A percentile compares a stretch with the other conserved stretches of the same genome.
Evolutionary conservation across 352 stramenopile genomes (phyloP).

Genomic region (Phytophthora crassamura): DNA sequence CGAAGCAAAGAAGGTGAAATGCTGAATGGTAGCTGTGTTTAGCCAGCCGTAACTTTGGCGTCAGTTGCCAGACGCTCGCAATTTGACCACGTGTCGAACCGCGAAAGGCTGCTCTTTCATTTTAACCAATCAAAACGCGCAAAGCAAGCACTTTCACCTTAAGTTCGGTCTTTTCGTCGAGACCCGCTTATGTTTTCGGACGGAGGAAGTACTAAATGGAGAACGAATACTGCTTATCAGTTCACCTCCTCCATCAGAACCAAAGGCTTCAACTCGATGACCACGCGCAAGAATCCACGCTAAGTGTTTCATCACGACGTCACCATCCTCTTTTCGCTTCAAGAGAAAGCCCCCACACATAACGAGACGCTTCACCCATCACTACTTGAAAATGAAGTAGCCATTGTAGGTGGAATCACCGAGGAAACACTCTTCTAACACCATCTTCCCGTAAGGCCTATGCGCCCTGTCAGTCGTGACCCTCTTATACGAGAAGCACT

Average conservation of each 20-base stretch:
- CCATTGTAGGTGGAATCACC: slow-evolving; percentile 1
- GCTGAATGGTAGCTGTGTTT: no score
- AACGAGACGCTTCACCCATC: slow-evolving; percentile 4
- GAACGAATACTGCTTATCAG: no score
- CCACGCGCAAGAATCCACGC: slow-evolving; percentile 6
- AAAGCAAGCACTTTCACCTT: no score
- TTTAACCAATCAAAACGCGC: no score
- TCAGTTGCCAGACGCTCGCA: no score
- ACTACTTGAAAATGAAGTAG: slow-evolving; percentile 6
- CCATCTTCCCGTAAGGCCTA: background rate
- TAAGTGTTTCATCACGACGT: slow-evolving; percentile 8
- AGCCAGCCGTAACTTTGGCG: no score
- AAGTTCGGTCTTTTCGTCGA: no score
- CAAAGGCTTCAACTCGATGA: slow-evolving; percentile 7
- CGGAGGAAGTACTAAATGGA: no score
- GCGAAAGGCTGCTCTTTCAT: no score
- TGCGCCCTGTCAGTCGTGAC: background rate
- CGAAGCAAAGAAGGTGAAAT: no score
- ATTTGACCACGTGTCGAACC: no score
- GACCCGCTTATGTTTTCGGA: no score
- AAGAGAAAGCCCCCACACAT: slow-evolving; percentile 7
- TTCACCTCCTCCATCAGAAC: background rate
- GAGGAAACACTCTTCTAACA: slow-evolving; percentile 4
- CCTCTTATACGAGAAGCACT: slow-evolving; percentile 1
- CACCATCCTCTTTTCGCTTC: background rate